Evolutionary conservation across 192 early-diverging fungal species (phyloP), one percentile per base, ranked within the genome.

Genomic region (Pecoramyces ruminantium): DNA sequence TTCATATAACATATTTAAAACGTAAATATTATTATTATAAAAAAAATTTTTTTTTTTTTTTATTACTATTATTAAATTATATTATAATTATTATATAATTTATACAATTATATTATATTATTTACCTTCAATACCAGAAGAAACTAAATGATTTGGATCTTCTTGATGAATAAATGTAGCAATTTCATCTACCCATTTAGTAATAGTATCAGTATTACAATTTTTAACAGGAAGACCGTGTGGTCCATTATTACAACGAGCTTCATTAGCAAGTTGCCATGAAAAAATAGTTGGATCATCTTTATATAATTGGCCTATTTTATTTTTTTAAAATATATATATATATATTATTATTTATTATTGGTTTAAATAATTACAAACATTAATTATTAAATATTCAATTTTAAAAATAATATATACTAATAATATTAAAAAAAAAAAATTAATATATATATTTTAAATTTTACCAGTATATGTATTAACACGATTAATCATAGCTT

Each of bases 71-170:
- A n/a, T n/a, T n/a, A n/a, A n/a, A n/a, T n/a, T n/a, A n/a, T n/a
- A n/a, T n/a, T n/a, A n/a, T n/a, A n/a, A n/a, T n/a, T 34, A 34
- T 34, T 34, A 34, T 34, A n/a, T 34, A 34, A 34, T 34, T 6
- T 34, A 34, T 34, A 6, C 11, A 34, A 6, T 34, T 34, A 34
- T 34, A 34, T 34, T 34, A 6, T 6, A 34, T 34, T 34, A 51
- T 21, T 13, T 21, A 51, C 86, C 86, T 84, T 86, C 86, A 78
- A 87, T 86, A 40, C 86, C 86, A 51, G 82, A 29, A 30, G 86
- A 77, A 21, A 86, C 81, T 15, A 86, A 79, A 38, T 86, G 86
- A 81, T 86, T 86, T 30, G 78, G 30, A 58, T 87, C 86, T 78
- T 85, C 78, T 39, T 78, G 77, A 81, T 86, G 86, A 78, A 86